Evolutionary conservation across 371 early-diverging fungal species (phyloP), one percentile per base, ranked within the genome.

Genomic region (Parasitella parasitica): DNA sequence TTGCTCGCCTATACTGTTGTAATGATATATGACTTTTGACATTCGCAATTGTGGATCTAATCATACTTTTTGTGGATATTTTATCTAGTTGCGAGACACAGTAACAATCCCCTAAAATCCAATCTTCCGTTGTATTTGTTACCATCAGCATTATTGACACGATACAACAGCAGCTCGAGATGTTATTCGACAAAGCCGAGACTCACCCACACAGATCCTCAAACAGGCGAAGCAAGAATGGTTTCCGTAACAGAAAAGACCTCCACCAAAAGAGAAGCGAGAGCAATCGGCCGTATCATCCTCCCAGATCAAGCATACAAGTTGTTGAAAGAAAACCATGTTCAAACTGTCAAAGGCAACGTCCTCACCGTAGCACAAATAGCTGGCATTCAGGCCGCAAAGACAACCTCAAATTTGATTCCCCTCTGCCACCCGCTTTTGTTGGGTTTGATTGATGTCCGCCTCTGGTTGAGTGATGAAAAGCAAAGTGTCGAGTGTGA

Each of bases 331-430:
- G 63, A 78, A 3, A 87, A 90, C 64, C 65, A 73, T 8, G 34
- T 56, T 1, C 65, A 71, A 22, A 69, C 75, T 15, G 30, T 63
- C 61, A 94, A 94, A 64, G 97, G 97, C 15, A 94, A 95, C 66
- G 94, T 95, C 2, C 73, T 96, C 35, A 84, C 88, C 0, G 94
- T 94, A 3, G 94, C 96, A 2, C 91, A 91, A 64, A 87, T 95
- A 4, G 95, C 96, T 0, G 97, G 95, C 0, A 94, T 97, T 53
- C 89, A 93, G 65, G 97, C 91, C 4, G 96, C 95, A 34, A 97
- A 97, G 70, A 79, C 77, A 54, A 94, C 96, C 2, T 82, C 89
- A 11, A 76, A 84, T 36, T 67, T 95, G 54, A 92, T 97, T 51
- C 97, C 97, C 0, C 78, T 97, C 6, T 95, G 96, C 64, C 97